phyloP scores from a whole-genome alignment of 805 yeast genomes.

The Candida odintsovae region DNA sequence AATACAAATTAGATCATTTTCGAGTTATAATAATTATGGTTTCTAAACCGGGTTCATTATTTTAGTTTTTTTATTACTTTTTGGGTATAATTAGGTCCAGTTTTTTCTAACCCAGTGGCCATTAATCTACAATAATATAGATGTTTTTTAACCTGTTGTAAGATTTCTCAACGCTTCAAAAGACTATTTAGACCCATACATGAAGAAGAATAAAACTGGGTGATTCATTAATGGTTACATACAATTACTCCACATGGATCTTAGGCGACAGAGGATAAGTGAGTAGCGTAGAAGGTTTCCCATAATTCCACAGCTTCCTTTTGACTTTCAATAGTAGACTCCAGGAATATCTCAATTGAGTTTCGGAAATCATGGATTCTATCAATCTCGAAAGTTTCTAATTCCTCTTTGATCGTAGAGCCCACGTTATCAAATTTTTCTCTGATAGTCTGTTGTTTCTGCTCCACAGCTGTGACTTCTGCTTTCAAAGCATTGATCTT shows the following conservation, averaged over 20 bases:
- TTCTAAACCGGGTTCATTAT: too few species aligned
- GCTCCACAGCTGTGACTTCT: constrained; percentile 54
- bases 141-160: too few species aligned
- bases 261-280: not conserved
- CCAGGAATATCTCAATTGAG: constrained; percentile 84
- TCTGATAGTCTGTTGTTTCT: constrained; percentile 47
- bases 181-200: too few species aligned
- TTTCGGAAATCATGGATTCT: constrained; percentile 81
- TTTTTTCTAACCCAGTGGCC: too few species aligned
- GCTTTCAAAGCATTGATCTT: constrained; percentile 49
- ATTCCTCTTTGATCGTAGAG: constrained; percentile 59
- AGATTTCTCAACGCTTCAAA: too few species aligned
- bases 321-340: constrained; percentile 86
- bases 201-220: too few species aligned
- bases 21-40: too few species aligned
- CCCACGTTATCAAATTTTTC: constrained; percentile 59
- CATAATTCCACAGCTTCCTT: constrained; percentile 86
- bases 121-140: too few species aligned
- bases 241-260: not conserved
- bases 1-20: too few species aligned
- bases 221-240: constrained; percentile 9
- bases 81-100: too few species aligned
- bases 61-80: too few species aligned
- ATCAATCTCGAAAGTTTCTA: constrained; percentile 63
- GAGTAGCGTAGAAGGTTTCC: constrained; percentile 77